phyloP scores from a whole-genome alignment of 2,329 filamentous ascomycete species.

The Penicillium olsonii region DNA sequence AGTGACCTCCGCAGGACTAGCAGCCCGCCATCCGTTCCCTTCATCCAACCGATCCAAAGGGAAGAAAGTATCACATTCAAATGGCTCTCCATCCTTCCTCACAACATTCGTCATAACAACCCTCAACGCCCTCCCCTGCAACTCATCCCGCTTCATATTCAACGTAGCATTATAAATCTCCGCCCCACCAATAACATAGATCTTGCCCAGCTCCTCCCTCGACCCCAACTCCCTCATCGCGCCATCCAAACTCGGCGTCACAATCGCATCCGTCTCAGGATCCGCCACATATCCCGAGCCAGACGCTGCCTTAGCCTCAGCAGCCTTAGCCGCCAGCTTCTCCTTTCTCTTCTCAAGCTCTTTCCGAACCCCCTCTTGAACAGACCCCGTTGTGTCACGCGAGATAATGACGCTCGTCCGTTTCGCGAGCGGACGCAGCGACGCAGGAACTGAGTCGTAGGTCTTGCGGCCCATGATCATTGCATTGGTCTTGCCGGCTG shows the following conservation, averaged over 20 bases:
- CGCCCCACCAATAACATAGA: conserved; percentile 88
- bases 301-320: conserved; percentile 8
- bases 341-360: conserved; percentile 37
- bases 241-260: conserved; percentile 59
- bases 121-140: conserved; percentile 24
- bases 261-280: conserved; percentile 45
- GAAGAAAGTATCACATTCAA: conserved; percentile 53
- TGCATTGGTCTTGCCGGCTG: conserved; percentile 56
- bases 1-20: conserved; percentile 35
- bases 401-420: conserved; percentile 82
- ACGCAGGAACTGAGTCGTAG: conserved; percentile 82
- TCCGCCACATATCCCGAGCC: conserved; percentile 8
- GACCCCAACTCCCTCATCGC: conserved; percentile 51
- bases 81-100: conserved; percentile 29
- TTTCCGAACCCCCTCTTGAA: conserved; percentile 33
- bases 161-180: conserved; percentile 80
- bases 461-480: conserved; percentile 98
- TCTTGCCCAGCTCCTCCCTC: conserved; percentile 50
- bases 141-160: conserved; percentile 16
- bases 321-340: conserved; percentile 23
- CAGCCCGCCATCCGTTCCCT: conserved; percentile 36
- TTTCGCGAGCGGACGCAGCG: conserved; percentile 76
- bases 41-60: conserved; percentile 39
- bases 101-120: conserved; percentile 46
- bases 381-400: conserved; percentile 33